Evolutionary conservation across 345 rosid genomes (phyloP), one percentile per base, ranked within the genome.

Genomic region (Noccaea caerulescens): DNA sequence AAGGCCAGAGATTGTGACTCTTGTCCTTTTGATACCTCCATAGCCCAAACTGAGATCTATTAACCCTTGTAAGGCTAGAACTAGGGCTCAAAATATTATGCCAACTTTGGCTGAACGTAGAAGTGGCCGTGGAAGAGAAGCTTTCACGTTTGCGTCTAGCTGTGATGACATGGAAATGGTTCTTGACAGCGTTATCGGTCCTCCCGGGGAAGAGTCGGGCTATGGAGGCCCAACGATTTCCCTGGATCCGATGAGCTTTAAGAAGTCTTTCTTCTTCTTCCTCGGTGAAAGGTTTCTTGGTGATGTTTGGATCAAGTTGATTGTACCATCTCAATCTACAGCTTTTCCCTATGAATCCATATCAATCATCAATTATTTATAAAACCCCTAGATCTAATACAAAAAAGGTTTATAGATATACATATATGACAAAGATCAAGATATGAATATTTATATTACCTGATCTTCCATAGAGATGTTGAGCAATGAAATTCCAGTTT

Each of bases 301-400:
- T 87, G 82, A 87, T 87, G 44, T 79, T 79, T 32, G 92, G 92
- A 76, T 87, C 92, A n/a, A 87, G 79, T 77, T 87, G 92, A 69
- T 87, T 87, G 60, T 71, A 87, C 92, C 92, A 87, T 66, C 92
- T 87, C 82, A 87, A 79, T 77, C 92, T 83, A 76, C 89, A 87
- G 18, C 92, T 87, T 74, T 87, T 87, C 65, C 92, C 89, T 87
- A 67, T 32, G 23, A 37, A 56, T 20, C 75, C 34, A 55, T 27
- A 9, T 18, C 9, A 44, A 8, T 37, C 32, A 14, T 27, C 30
- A 27, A 2, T 27, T 27, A 47, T 36, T 6, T 7, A 50, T 4
- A 53, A 58, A 16, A 56, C 68, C 41, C 7, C 46, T 11, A 12
- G 71, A 68, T 52, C 55, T 20, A 60, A 47, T 7, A n/a, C 50